These are phyloP conservation scores for Hibiscus mutabilis DNA, from an alignment of 345 rosid genomes.

Conservation along the genomic window DNA sequence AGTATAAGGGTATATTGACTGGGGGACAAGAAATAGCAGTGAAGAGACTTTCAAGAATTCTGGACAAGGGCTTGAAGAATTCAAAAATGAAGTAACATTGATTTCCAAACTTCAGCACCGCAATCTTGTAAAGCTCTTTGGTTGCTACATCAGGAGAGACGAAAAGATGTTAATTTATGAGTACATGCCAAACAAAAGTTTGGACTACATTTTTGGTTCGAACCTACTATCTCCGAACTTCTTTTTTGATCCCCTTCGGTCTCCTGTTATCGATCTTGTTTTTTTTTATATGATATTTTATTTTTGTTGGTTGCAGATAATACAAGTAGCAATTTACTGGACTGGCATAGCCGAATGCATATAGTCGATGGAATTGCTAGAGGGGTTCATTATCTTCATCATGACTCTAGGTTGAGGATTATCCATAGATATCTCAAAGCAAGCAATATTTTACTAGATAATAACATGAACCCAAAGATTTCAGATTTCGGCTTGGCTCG, in stretches of 20 bases:
- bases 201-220: constrained; percentile 5
- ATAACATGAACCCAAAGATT: constrained; percentile 26
- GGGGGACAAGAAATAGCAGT: constrained; percentile 2
- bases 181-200: constrained; percentile 25
- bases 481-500: constrained; percentile 33
- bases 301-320: background rate
- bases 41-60: constrained; percentile 2
- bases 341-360: background rate
- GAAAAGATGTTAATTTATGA: constrained; percentile 25
- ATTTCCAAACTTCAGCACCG: constrained; percentile 10
- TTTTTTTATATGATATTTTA: background rate
- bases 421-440: constrained; percentile 40
- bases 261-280: background rate
- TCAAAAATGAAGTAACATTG: constrained; percentile 8
- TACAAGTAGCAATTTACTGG: background rate
- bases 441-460: constrained; percentile 24
- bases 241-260: no score
- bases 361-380: constrained; percentile 6
- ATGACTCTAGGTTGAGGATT: constrained; percentile 37
- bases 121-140: constrained; percentile 14
- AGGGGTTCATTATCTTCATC: constrained; percentile 47
- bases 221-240: background rate
- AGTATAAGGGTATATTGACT: background rate
- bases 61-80: constrained; percentile 12
- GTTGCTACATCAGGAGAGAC: constrained; percentile 2